Evolutionary conservation across 345 rosid genomes (phyloP).

Genomic region (Bruguiera sexangula): DNA sequence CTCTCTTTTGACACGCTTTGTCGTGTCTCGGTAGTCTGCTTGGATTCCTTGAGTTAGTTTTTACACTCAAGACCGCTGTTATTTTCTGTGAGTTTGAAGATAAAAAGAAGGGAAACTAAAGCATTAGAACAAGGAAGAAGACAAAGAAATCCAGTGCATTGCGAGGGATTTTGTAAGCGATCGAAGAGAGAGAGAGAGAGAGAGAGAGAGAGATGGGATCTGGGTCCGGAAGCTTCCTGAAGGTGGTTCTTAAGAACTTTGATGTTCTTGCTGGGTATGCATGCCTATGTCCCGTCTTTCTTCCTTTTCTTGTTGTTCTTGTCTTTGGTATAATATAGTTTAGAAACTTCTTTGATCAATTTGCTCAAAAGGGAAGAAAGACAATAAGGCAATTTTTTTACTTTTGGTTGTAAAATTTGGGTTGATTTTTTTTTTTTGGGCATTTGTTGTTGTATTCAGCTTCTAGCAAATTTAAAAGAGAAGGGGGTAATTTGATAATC

Average conservation of each 20-base stretch:
- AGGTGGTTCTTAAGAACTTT: slow-evolving; percentile 66
- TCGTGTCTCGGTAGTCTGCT: too few relatives aligned
- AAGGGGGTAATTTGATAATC: not conserved
- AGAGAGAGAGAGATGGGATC: slow-evolving; percentile 51
- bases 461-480: not conserved
- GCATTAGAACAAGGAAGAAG: too few relatives aligned
- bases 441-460: not conserved
- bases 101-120: too few relatives aligned
- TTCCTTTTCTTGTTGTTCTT: not conserved
- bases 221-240: slow-evolving; percentile 61
- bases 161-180: too few relatives aligned
- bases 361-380: not conserved
- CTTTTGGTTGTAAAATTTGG: too few relatives aligned
- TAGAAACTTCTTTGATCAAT: not conserved
- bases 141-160: too few relatives aligned
- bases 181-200: too few relatives aligned
- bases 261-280: slow-evolving; percentile 91
- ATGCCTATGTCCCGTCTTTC: slow-evolving; percentile 1
- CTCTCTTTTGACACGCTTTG: too few relatives aligned
- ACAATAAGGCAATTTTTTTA: not conserved
- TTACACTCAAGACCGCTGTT: too few relatives aligned
- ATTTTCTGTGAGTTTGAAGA: too few relatives aligned
- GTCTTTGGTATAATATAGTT: not conserved
- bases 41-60: too few relatives aligned
- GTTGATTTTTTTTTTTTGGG: too few relatives aligned